Conservation (phyloP, 2,329 filamentous ascomycete genomes). For the Immersiporthe knoxdaviesiana region DNA sequence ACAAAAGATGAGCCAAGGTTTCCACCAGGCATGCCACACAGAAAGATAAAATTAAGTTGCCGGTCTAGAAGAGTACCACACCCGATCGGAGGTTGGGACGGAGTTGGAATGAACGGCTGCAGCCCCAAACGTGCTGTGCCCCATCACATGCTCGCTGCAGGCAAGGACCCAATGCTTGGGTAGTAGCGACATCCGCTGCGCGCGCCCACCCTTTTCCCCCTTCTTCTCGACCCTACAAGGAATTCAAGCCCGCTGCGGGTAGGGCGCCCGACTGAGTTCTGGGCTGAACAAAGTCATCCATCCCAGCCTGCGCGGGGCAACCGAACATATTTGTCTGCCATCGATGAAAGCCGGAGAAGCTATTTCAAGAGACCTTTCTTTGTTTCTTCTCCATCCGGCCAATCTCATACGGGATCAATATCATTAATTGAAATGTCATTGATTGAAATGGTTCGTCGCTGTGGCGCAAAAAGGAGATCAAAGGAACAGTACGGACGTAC, state of each 20-base stretch:
- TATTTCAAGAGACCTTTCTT: not conserved
- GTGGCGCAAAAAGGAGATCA: not conserved
- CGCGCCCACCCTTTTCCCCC: not conserved
- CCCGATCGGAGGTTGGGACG: not conserved
- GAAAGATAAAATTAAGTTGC: not conserved
- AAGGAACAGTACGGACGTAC: not conserved
- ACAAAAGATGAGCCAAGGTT: not conserved
- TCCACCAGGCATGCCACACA: not conserved
- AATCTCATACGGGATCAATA: not conserved
- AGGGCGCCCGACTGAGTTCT: not conserved
- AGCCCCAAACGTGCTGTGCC: not conserved
- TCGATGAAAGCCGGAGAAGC: not conserved
- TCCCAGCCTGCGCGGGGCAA: no score
- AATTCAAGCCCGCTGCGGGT: no score
- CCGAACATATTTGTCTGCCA: not conserved
- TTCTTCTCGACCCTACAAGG: not conserved
- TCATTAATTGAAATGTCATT: no score
- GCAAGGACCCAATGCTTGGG: not conserved
- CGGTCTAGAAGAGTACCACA: not conserved
- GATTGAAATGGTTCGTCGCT: not conserved
- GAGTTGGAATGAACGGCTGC: slow-evolving; percentile 4
- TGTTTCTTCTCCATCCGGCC: not conserved
- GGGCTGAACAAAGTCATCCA: no score
- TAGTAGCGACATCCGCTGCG: not conserved
- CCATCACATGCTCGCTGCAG: not conserved